Evolutionary conservation across 108 stramenopile genomes (phyloP), one percentile per base, ranked within the genome.

Genomic region (Chaetoceros tenuissimus): DNA sequence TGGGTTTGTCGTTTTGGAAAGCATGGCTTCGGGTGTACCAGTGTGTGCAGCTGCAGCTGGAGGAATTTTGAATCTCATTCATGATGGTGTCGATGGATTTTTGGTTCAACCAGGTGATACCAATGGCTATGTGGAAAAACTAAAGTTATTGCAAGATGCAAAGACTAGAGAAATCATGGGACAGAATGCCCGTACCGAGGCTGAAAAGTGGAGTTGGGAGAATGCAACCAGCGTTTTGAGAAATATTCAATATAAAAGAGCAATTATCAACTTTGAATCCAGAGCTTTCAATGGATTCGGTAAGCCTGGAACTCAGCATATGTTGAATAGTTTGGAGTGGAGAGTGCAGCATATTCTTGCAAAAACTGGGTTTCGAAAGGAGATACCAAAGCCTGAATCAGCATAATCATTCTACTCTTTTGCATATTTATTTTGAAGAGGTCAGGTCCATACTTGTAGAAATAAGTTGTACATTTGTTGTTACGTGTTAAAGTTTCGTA

Each of bases 1-100:
- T n/a, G 87, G 89, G 19, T 83, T 81, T 60, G 94, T 95, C 25
- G 87, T 88, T 7, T 64, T 95, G 68, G 94, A 95, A 69, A 79
- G 87, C 46, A 92, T 95, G 92, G 94, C 94, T 2, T 69, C 66
- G 34, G 91, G 89, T 29, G 87, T 95, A 1, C 89, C 93, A 7
- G 89, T 93, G 44, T 74, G 91, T 10, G 94, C 73, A 3, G 71
- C 65, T 18, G 45, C 59, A 20, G 93, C 89, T 1, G 85, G 85
- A 3, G 83, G 85, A n/a, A 85, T 94, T 46, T 79, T 84, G 29
- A 69, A 82, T 53, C 59, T 91, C 50, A 80, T 94, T 27, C 66
- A 68, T 3, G 63, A 92, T 50, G 84, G 60, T 10, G 63, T 66
- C 46, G 89, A 81, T 8, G 83, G 85, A 27, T 89, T 65, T 68